Evolutionary conservation across 352 stramenopile species (phyloP).

Genomic region (Phytopythium montanum): DNA sequence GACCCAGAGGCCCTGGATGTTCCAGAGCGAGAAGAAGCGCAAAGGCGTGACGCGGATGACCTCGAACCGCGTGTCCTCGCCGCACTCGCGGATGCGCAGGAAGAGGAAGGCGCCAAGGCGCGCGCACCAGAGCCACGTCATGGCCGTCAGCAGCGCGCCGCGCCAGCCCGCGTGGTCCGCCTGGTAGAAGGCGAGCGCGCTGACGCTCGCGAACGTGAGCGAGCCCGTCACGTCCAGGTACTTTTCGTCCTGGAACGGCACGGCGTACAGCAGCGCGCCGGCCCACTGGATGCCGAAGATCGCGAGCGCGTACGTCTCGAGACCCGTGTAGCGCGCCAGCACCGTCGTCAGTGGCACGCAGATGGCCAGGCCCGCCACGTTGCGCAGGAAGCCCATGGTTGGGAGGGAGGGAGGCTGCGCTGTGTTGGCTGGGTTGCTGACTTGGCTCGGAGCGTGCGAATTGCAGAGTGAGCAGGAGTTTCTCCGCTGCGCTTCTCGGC

Average conservation of each 20-base stretch:
- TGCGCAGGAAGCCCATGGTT: slow-evolving; percentile 33
- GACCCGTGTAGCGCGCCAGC: slow-evolving; percentile 31
- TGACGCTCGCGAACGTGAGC: slow-evolving; percentile 54
- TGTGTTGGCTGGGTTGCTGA: neutral
- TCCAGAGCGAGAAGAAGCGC: slow-evolving; percentile 73
- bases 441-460: neutral
- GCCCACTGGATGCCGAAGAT: slow-evolving; percentile 61
- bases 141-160: slow-evolving; percentile 45
- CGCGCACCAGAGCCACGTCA: slow-evolving; percentile 64
- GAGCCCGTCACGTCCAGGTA: slow-evolving; percentile 79
- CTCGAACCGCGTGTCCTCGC: slow-evolving; percentile 66
- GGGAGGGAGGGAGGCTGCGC: neutral
- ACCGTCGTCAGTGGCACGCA: slow-evolving; percentile 31
- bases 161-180: slow-evolving; percentile 36
- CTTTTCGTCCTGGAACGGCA: slow-evolving; percentile 62
- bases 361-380: slow-evolving; percentile 34
- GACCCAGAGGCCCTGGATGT: slow-evolving; percentile 74
- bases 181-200: slow-evolving; percentile 28
- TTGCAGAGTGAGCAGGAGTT: neutral
- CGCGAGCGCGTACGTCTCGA: slow-evolving; percentile 43
- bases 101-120: slow-evolving; percentile 75
- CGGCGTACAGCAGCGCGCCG: slow-evolving; percentile 45
- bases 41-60: slow-evolving; percentile 56
- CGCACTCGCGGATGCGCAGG: slow-evolving; percentile 52
- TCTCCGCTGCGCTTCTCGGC: too few species aligned